A percentile compares a stretch with the other conserved stretches of the same genome.
These are phyloP conservation scores for Zygoascus ofunaensis DNA, from an alignment of 805 yeast species.

Conservation along the genomic window DNA sequence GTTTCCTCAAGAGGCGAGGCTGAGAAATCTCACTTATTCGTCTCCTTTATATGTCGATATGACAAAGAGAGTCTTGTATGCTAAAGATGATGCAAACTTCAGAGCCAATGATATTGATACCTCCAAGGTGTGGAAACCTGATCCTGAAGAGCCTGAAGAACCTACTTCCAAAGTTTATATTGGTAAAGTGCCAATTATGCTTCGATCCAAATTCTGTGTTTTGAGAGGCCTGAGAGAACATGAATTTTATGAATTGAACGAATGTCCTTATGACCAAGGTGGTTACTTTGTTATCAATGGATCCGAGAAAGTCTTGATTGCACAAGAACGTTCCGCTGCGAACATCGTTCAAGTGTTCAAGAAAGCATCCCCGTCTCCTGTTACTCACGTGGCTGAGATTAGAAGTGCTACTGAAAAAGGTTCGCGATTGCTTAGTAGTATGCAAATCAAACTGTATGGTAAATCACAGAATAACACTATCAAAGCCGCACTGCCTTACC, in stretches of 20 bases:
- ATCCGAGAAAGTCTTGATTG: conserved; percentile 94
- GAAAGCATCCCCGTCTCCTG: conserved; percentile 94
- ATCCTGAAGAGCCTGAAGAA: conserved; percentile 50
- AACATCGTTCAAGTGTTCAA: conserved; percentile 97
- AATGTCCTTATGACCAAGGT: conserved; percentile 99
- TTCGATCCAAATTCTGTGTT: conserved; percentile 92
- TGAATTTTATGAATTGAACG: conserved; percentile 90
- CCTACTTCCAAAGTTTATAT: conserved; percentile 76
- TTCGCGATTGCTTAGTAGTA: conserved; percentile 82
- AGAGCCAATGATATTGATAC: conserved; percentile 34
- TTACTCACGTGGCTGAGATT: conserved; percentile 92
- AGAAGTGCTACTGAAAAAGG: conserved; percentile 97
- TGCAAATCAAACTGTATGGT: conserved; percentile 88
- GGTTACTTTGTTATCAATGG: conserved; percentile 98
- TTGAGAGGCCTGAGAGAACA: conserved; percentile 82
- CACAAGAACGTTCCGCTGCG: conserved; percentile 98
- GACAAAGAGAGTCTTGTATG: conserved; percentile 78
- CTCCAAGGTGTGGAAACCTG: conserved; percentile 49
- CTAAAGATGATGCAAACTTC: conserved; percentile 35
- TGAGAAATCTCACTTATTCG: conserved; percentile 91
- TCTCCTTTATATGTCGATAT: conserved; percentile 95
- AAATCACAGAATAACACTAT: conserved; percentile 73
- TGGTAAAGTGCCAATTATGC: conserved; percentile 97
- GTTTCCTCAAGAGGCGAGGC: conserved; percentile 96
- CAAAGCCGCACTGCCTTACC: conserved; percentile 92